Evolutionary conservation across 352 stramenopile genomes (phyloP).

Genomic region (Globisporangium abappressorium): DNA sequence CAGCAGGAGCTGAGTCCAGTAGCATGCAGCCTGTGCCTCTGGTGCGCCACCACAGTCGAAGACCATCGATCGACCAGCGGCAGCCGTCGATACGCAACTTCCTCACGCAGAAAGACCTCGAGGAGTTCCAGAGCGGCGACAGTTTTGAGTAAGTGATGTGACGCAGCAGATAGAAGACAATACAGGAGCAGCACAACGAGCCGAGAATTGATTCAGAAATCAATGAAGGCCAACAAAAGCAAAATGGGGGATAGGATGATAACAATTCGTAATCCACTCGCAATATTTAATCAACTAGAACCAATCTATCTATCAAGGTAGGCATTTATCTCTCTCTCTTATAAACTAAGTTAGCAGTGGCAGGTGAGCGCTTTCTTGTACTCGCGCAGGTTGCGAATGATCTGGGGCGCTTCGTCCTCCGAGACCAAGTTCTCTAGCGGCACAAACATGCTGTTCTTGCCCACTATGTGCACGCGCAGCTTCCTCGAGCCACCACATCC

Average conservation of each 20-base stretch:
- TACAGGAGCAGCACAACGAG: not conserved
- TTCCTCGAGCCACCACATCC: conserved; percentile 30
- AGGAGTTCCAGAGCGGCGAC: conserved; percentile 48
- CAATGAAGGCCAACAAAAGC: not conserved
- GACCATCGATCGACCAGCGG: conserved; percentile 17
- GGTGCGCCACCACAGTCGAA: not conserved
- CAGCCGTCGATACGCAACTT: conserved; percentile 60
- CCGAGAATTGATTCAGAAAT: not conserved
- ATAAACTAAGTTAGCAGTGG: conserved; percentile 29
- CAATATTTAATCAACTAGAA: not conserved
- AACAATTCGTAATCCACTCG: not conserved
- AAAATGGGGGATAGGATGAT: not conserved
- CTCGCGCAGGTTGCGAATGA: conserved; percentile 56
- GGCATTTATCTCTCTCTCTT: not conserved
- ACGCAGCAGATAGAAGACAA: too few relatives aligned
- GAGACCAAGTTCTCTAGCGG: conserved; percentile 58
- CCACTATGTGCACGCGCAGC: conserved; percentile 73
- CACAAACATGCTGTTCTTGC: conserved; percentile 54
- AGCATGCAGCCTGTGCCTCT: not conserved
- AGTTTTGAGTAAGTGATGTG: conserved; percentile 11
- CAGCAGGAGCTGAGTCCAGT: not conserved
- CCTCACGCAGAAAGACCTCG: conserved; percentile 51
- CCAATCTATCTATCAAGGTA: not conserved
- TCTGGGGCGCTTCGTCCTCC: conserved; percentile 39
- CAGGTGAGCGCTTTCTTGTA: conserved; percentile 62